Evolutionary conservation across 768 basidiomycete species (phyloP), one percentile per base, ranked within the genome.

Genomic region (Lactarius vividus): DNA sequence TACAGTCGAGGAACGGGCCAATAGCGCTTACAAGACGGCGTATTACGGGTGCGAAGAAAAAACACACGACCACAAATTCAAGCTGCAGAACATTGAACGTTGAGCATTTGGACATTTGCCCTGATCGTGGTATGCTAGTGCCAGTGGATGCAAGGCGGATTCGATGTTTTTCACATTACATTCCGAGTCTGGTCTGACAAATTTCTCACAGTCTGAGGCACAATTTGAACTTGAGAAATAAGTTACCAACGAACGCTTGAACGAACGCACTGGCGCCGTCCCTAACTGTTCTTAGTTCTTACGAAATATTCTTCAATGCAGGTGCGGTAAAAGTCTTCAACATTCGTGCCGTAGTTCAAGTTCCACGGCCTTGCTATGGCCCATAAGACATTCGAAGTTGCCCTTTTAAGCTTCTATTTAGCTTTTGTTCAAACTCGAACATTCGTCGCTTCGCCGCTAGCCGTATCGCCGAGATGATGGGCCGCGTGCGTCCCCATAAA

Each of bases 361-460:
- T 26, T 52, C 13, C n/a, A n/a, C n/a, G n/a, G n/a, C n/a, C n/a
- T n/a, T n/a, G n/a, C n/a, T 52, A 16, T 15, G 13, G 5, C 10
- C 49, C 26, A 52, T 13, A 13, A 26, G 49, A 13, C 15, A 26
- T 33, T 55, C 20, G 18, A n/a, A 16, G 29, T 29, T 55, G 31
- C 54, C 54, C 54, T 55, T 55, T 33, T 29, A 13, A 33, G 29
- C 31, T 31, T 29, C 16, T 29, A 55, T 55, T 55, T 55, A 55
- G 29, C 54, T 55, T 55, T 33, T 55, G 54, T 55, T 55, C 54
- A 29, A 55, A 63, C 55, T 26, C 33, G 11, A 49, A 23, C 11
- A 49, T 33, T 40, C 29, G 42, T 20, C 26, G 31, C 46, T 60
- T 37, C 44, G 18, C 8, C 29, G 15, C 20, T 20, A n/a, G 42